These are phyloP conservation scores for Gynostemma pentaphyllum DNA, from an alignment of 306 rosid species.

Conservation along the genomic window DNA sequence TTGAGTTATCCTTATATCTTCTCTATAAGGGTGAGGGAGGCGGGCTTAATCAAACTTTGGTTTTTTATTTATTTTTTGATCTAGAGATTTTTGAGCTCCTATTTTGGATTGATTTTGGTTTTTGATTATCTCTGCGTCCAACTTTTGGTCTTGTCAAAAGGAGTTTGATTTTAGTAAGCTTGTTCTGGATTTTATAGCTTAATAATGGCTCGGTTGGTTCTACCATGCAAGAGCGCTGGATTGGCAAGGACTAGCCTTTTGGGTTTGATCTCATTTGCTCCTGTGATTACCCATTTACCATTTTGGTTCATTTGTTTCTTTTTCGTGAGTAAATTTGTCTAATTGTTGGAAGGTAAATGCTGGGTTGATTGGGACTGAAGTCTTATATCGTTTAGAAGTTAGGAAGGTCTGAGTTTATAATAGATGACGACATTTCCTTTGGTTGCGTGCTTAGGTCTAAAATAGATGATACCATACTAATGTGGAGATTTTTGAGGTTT, in stretches of 20 bases:
- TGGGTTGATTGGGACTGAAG: too few species aligned
- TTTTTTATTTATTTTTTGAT: constrained; percentile 12
- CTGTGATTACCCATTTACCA: constrained; percentile 31
- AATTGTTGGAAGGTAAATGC: neutral
- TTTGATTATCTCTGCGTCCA: constrained; percentile 18
- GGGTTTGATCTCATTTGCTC: constrained; percentile 43
- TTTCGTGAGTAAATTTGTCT: neutral
- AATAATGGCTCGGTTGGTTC: constrained; percentile 52
- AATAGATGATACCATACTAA: too few species aligned
- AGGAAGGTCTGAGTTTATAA: too few species aligned
- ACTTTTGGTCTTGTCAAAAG: neutral
- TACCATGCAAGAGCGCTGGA: constrained; percentile 34
- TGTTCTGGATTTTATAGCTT: constrained; percentile 16
- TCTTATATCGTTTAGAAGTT: too few species aligned
- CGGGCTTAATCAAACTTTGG: constrained; percentile 1
- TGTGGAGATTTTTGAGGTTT: too few species aligned
- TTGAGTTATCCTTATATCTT: constrained; percentile 31
- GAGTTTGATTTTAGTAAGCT: constrained; percentile 10
- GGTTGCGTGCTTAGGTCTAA: too few species aligned
- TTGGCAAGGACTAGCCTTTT: constrained; percentile 35
- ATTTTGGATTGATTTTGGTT: constrained; percentile 13
- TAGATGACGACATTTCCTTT: too few species aligned
- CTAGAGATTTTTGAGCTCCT: constrained; percentile 28
- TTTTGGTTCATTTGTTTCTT: neutral
- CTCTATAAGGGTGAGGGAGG: constrained; percentile 13